Evolutionary conservation across 495 filamentous ascomycete species (phyloP), one percentile per base, ranked within the genome.

Genomic region (Neurospora sp.): DNA sequence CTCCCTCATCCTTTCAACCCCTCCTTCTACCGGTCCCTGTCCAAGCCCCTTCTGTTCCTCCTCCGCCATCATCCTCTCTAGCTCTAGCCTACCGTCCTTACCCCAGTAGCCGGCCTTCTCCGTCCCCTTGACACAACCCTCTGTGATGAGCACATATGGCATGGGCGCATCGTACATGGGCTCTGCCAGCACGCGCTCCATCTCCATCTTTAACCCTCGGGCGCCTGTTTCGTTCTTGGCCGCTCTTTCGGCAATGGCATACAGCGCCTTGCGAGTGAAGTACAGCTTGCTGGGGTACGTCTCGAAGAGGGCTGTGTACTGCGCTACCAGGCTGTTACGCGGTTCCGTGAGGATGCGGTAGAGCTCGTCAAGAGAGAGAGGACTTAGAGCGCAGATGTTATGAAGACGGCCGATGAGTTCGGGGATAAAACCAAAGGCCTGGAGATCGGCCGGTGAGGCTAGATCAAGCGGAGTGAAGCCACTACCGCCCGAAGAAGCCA

Each of bases 321-420:
- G 96, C 37, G 88, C 88, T 5, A 97, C 83, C 1, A 99, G 85
- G 42, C 90, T 91, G 81, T 98, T 97, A 70, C 91, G 88, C 11
- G 96, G 96, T 79, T 98, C 95, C 9, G 92, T 98, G 38, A 98
- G 88, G 72, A 98, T 96, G 71, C 93, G 87, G 22, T 93, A 88
- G 12, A 99, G 89, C 68, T 94, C 88, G 16, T 90, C 84, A 69
- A 91, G 89, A n/a, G 90, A 90, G 9, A 99, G 85, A 0, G 96
- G 88, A 5, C 92, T 90, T 1, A 99, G 87, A 0, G 96, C 92
- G 53, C 93, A 93, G 71, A 91, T 90, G 72, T 97, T 91, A 20
- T 96, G 95, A 72, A 99, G 90, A 22, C 96, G 90, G 39, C 96
- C 96, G 69, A 88, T 87, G n/a, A 98, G 87, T 81, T 99, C 96